A percentile compares a stretch with the other conserved stretches of the same genome.
These are phyloP conservation scores for Endogone sp. DNA, from an alignment of 192 early-diverging fungal species.

Conservation along the genomic window DNA sequence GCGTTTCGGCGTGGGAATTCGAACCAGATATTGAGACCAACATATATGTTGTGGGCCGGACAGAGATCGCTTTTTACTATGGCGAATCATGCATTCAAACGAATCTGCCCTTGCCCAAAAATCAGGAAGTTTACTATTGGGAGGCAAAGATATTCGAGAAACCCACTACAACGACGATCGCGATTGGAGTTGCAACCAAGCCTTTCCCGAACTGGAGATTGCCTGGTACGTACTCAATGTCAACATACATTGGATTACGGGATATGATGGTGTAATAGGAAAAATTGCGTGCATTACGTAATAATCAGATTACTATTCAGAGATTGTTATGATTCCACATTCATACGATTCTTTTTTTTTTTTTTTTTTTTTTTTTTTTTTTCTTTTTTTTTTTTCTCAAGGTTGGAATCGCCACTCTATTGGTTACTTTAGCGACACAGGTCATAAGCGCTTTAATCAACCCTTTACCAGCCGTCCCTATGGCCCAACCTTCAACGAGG, in stretches of 20 bases:
- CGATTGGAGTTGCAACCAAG: constrained; percentile 45
- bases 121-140: constrained; percentile 81
- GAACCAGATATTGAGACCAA: constrained; percentile 58
- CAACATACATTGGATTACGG: too few relatives aligned
- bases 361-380: too few relatives aligned
- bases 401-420: constrained; percentile 27
- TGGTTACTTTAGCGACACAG: constrained; percentile 38
- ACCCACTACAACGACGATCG: constrained; percentile 33
- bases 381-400: constrained; percentile 3
- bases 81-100: constrained; percentile 74
- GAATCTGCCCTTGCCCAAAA: constrained; percentile 75
- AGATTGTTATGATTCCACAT: neutral
- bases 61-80: constrained; percentile 71
- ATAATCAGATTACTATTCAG: neutral
- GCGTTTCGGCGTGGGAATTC: constrained; percentile 82
- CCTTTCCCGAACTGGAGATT: constrained; percentile 46
- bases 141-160: constrained; percentile 48
- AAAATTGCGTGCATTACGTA: neutral
- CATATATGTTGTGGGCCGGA: constrained; percentile 62
- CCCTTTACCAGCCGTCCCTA: constrained; percentile 26
- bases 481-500: constrained; percentile 29
- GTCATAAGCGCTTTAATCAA: constrained; percentile 34
- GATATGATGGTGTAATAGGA: too few relatives aligned
- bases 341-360: too few relatives aligned
- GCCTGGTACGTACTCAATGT: constrained; percentile 23